Conservation (phyloP, 192 early-diverging fungal species). For the Spizellomyces sp. region DNA sequence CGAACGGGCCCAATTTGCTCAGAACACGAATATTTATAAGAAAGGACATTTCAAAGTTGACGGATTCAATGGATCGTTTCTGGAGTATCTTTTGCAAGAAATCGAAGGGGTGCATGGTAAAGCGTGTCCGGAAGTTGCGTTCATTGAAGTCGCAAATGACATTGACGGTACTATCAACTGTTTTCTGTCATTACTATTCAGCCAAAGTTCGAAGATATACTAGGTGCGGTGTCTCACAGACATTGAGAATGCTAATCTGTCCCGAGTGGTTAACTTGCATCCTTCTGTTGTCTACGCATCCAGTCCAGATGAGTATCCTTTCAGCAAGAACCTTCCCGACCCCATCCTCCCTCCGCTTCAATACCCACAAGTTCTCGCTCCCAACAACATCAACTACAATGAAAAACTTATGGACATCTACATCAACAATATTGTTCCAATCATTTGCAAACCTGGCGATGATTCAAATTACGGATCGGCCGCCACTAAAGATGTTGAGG, state of each 20-base stretch:
- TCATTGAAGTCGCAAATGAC: not conserved
- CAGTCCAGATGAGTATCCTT: slow-evolving; percentile 95
- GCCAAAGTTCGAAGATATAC: slow-evolving; percentile 81
- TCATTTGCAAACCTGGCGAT: slow-evolving; percentile 72
- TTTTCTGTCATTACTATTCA: slow-evolving; percentile 21
- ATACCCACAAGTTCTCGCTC: slow-evolving; percentile 73
- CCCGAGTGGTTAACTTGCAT: not conserved
- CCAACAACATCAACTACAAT: slow-evolving; percentile 88
- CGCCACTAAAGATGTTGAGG: slow-evolving; percentile 93
- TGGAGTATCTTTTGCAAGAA: slow-evolving; percentile 89
- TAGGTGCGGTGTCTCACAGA: slow-evolving; percentile 24
- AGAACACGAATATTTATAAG: slow-evolving; percentile 81
- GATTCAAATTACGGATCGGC: slow-evolving; percentile 92
- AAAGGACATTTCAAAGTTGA: slow-evolving; percentile 58
- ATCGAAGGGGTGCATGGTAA: slow-evolving; percentile 90
- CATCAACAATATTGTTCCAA: slow-evolving; percentile 73
- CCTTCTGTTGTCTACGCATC: not conserved
- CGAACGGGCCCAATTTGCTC: slow-evolving; percentile 89
- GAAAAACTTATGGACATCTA: slow-evolving; percentile 81
- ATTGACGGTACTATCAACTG: not conserved
- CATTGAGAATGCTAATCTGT: not conserved
- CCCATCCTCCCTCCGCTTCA: slow-evolving; percentile 84
- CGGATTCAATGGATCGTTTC: slow-evolving; percentile 74
- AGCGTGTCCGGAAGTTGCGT: not conserved
- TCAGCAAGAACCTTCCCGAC: slow-evolving; percentile 76